phyloP scores from a whole-genome alignment of 208 protist genomes.

The Lotmaria passim region DNA sequence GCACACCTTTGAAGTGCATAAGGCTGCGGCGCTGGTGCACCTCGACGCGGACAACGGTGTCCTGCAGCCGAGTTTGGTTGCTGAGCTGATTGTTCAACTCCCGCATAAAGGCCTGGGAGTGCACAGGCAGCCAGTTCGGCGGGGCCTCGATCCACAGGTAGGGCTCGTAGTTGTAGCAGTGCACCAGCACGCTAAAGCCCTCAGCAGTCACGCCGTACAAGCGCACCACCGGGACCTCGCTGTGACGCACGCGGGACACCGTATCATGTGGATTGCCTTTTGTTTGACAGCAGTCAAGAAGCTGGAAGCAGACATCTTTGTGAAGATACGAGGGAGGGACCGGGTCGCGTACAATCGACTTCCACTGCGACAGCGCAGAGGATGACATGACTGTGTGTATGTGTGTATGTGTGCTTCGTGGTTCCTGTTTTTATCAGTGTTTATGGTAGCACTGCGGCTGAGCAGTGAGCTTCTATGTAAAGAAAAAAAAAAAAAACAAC shows the following conservation, averaged over 20 bases:
- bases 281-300: constrained; percentile 89
- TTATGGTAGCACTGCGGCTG: background rate
- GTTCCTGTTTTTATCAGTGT: background rate
- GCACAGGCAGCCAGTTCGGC: constrained; percentile 70
- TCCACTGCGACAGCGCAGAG: constrained; percentile 34
- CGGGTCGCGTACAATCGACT: constrained; percentile 36
- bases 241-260: constrained; percentile 73
- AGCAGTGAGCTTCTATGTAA: background rate
- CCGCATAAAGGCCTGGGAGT: constrained; percentile 70
- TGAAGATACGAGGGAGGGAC: constrained; percentile 50
- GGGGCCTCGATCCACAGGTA: constrained; percentile 96
- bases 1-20: constrained; percentile 78
- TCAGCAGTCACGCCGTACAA: constrained; percentile 94
- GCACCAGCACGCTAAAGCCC: constrained; percentile 90
- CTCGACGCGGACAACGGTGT: constrained; percentile 86
- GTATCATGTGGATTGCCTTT: constrained; percentile 66
- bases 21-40: constrained; percentile 75
- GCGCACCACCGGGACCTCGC: constrained; percentile 88
- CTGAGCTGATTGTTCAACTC: constrained; percentile 83
- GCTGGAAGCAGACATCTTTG: constrained; percentile 78
- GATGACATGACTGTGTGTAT: constrained; percentile 20
- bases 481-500: background rate
- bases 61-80: constrained; percentile 52
- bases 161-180: constrained; percentile 97
- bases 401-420: too few relatives aligned